These are phyloP conservation scores for Neovahlkampfia damariscottae DNA, from an alignment of 78 protist species.

Conservation along the genomic window DNA sequence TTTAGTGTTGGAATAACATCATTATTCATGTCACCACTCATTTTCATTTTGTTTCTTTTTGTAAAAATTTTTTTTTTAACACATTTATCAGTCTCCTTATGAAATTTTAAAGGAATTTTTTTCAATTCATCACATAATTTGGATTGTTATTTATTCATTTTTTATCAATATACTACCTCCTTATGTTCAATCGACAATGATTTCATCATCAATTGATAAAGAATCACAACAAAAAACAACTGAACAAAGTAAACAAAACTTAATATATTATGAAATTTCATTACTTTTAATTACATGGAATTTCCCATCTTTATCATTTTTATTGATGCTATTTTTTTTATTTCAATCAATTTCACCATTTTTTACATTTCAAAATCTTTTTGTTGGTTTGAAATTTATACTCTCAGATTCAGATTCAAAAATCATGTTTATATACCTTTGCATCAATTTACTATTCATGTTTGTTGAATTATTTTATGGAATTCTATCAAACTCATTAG, in stretches of 20 bases:
- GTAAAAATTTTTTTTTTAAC: background rate
- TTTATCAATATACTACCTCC: no score
- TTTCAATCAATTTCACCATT: background rate
- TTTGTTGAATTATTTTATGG: conserved; percentile 85
- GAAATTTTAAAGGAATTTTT: background rate
- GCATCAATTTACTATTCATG: conserved; percentile 67
- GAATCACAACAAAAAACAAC: no score
- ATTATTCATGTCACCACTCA: background rate
- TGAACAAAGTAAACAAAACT: no score
- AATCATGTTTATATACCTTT: conserved; percentile 57
- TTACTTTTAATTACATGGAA: background rate
- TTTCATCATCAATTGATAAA: no score
- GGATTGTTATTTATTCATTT: no score
- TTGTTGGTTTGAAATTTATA: background rate
- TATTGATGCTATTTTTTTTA: background rate
- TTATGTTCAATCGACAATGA: no score
- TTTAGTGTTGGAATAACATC: background rate
- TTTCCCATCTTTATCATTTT: background rate
- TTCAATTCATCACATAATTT: background rate
- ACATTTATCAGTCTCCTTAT: no score
- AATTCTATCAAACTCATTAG: conserved; percentile 71
- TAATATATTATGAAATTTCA: background rate
- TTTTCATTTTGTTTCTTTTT: background rate
- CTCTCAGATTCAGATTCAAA: conserved; percentile 29
- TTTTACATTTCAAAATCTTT: background rate